Base-by-base conservation (phyloP, 306 rosid species). In the Fragaria vesca region DNA sequence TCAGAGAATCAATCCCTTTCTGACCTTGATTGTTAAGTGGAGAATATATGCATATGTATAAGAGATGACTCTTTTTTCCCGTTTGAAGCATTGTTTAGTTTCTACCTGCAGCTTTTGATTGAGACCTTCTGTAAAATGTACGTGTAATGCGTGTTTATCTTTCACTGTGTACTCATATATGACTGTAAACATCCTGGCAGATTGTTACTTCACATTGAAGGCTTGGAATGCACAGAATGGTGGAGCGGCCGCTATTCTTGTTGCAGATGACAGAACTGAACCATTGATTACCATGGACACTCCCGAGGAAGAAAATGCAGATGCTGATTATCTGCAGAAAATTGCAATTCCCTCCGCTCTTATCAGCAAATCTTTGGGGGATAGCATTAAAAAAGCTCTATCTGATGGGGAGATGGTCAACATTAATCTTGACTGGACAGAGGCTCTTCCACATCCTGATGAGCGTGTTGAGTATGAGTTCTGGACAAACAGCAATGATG, bases 381-480 rank as follows among this genome's bases (percentile, higher is more conserved):
- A 88, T 66, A 88, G 83, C 71, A 92, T 95, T 55, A 92, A 91
- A 76, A 83, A 91, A 71, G 89, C 92, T 81, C 89, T 95, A 60
- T 79, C 86, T 32, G 75, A 80, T 21, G 82, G 87, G 58, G 97
- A 92, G 57, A 88, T 85, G 84, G 97, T 95, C 63, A 83, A 81
- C 82, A 82, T 95, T 11, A 92, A 92, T 77, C 97, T 95, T 62
- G 98, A 95, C 83, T 95, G 98, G 98, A 88, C 88, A 62, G 98
- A 95, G 85, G 90, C 98, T 80, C 97, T 95, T 83, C 98, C 97
- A 2, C 98, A 95, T 86, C 98, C 98, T 32, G 98, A 95, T 57
- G 97, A 95, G 42, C 91, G 98, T 62, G 98, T 95, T 63, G 97
- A 92, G 89, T 95, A 92, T 71, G 98, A 95, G 65, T 84, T 95